A percentile compares a stretch with the other conserved stretches of the same genome.
These are phyloP conservation scores for Aspergillus puulaauensis DNA, from an alignment of 2,329 filamentous ascomycete genomes.

Conservation along the genomic window DNA sequence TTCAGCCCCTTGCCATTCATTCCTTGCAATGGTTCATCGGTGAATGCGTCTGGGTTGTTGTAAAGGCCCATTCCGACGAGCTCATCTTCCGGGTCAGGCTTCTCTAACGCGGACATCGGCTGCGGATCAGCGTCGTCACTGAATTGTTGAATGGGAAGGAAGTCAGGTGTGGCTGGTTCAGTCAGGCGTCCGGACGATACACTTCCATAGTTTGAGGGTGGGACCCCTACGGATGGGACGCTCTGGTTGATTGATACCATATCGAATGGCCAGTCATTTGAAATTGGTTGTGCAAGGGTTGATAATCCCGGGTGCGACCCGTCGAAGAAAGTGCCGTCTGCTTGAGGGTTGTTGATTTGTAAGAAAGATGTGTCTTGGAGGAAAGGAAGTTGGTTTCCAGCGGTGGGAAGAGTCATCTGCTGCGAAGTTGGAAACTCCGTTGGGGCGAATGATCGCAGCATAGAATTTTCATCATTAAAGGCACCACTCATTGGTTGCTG, in stretches of 20 bases:
- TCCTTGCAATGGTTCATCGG: constrained; percentile 58
- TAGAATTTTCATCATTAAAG: constrained; percentile 14
- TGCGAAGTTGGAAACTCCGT: constrained; percentile 21
- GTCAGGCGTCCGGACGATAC: constrained; percentile 36
- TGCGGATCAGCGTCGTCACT: constrained; percentile 23
- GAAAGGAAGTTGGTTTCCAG: constrained; percentile 21
- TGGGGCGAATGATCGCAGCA: constrained; percentile 24
- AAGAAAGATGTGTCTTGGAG: constrained; percentile 24
- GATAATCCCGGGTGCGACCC: constrained; percentile 16
- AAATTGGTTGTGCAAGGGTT: constrained; percentile 23
- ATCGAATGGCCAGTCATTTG: constrained; percentile 33
- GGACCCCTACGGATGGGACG: constrained; percentile 30
- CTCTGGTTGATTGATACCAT: constrained; percentile 34
- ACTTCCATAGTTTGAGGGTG: constrained; percentile 33
- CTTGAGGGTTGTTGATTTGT: constrained; percentile 26
- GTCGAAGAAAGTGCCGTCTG: constrained; percentile 29
- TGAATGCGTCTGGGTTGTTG: constrained; percentile 64
- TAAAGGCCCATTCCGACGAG: constrained; percentile 82
- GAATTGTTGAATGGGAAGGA: constrained; percentile 38
- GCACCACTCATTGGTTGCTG: constrained; percentile 18
- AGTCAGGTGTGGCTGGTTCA: constrained; percentile 39
- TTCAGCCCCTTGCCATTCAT: constrained; percentile 71
- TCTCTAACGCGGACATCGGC: constrained; percentile 49
- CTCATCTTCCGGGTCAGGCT: constrained; percentile 65
- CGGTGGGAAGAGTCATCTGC: constrained; percentile 21